These are phyloP conservation scores for Tilletiaria anomala DNA, from an alignment of 1,284 basidiomycete species.

Conservation along the genomic window DNA sequence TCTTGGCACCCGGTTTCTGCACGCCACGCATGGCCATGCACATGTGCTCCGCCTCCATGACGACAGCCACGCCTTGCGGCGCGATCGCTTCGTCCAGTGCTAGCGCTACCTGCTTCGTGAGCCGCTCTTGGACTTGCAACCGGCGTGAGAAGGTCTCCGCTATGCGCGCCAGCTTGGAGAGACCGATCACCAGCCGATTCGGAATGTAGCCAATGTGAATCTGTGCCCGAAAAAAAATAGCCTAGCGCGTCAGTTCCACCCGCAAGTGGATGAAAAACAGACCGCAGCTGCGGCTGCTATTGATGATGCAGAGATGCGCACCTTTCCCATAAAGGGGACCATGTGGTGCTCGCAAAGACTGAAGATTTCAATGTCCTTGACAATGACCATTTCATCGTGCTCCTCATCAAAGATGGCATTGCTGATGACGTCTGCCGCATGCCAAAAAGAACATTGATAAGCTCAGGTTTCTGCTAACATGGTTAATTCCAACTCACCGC, in stretches of 20 bases:
- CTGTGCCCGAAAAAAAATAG: conserved; percentile 1
- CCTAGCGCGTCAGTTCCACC: neutral
- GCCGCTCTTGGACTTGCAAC: conserved; percentile 89
- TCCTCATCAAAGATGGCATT: conserved; percentile 98
- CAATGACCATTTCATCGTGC: conserved; percentile 99
- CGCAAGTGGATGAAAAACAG: conserved; percentile 6
- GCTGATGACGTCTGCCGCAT: conserved; percentile 73
- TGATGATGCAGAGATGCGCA: no score
- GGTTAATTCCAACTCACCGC: conserved; percentile 46
- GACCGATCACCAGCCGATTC: conserved; percentile 79
- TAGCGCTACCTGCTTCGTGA: conserved; percentile 93
- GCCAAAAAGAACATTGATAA: neutral
- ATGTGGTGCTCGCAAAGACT: conserved; percentile 97
- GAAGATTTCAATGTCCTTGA: conserved; percentile 92
- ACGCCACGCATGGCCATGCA: conserved; percentile 99
- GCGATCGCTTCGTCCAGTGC: conserved; percentile 94
- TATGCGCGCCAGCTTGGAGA: conserved; percentile 94
- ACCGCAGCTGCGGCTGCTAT: conserved; percentile 3
- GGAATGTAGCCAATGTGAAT: conserved; percentile 69
- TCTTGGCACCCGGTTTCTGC: conserved; percentile 90
- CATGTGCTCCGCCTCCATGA: conserved; percentile 61
- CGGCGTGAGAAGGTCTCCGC: conserved; percentile 94
- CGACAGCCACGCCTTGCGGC: conserved; percentile 94
- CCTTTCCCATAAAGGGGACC: conserved; percentile 95
- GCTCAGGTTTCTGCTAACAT: neutral